Evolutionary conservation across 2,329 filamentous ascomycete genomes (phyloP), one percentile per base, ranked within the genome.

Genomic region (Phyllosticta ampelicida): DNA sequence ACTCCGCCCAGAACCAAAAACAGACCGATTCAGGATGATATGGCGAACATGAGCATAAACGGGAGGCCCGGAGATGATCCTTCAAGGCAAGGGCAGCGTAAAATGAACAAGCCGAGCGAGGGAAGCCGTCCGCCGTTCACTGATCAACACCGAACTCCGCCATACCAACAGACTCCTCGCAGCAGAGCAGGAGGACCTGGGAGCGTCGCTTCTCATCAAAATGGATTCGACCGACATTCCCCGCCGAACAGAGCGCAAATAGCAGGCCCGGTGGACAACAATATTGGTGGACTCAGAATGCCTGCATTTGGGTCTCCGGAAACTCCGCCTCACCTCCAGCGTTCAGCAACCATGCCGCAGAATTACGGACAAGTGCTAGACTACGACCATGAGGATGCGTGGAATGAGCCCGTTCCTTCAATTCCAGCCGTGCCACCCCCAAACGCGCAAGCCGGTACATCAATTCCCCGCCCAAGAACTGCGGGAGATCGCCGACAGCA

Each of bases 311-410:
- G 53, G 10, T 58, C 56, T 4, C 56, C 56, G 10, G 36, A 54
- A 36, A 51, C 55, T n/a, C 58, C 60, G 36, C 60, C 21, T 18
- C n/a, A 26, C 8, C 20, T 56, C 19, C 68, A 72, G 56, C 67
- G 71, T 23, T 69, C 71, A 2, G 65, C 63, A 62, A 73, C 72
- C 6, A 68, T 73, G 68, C 72, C 72, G 5, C 68, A 72, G 5
- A 67, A 67, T 20, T 53, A 65, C 23, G 56, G 64, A 11, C 36
- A 44, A n/a, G 36, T 4, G 16, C 13, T 44, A 8, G 63, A 60
- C 8, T 60, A 48, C n/a, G 55, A 51, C 13, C 48, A 51, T n/a
- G 66, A 66, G 30, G 65, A 68, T 48, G 65, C 69, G 30, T 73
- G 71, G 67, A 65, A 63, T 26, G 68, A 71, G 54, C 68, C 68